Conservation (phyloP, 306 rosid species). For the Cucumis hystrix region DNA sequence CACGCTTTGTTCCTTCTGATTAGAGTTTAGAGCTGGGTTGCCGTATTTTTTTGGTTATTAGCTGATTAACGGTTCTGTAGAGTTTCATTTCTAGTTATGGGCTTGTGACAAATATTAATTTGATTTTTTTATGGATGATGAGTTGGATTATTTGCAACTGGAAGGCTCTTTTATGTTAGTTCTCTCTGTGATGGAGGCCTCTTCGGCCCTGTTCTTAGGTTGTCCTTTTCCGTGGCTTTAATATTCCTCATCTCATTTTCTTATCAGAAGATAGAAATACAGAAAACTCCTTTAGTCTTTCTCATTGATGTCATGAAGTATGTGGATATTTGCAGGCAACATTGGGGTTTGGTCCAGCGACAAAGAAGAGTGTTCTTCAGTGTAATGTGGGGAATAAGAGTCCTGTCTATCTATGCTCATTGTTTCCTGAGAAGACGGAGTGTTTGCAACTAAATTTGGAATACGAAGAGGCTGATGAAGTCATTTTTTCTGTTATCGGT, state of each 20-base stretch:
- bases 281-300: not conserved
- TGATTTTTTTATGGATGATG: not conserved
- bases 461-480: constrained; percentile 59
- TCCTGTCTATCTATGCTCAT: constrained; percentile 68
- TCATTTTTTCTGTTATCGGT: constrained; percentile 77
- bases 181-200: not conserved
- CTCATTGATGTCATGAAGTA: not conserved
- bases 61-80: not conserved
- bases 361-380: constrained; percentile 55
- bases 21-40: not conserved
- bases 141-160: not conserved
- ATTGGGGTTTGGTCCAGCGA: constrained; percentile 49
- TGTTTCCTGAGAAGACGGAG: constrained; percentile 55
- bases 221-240: not conserved
- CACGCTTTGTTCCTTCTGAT: not conserved
- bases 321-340: constrained; percentile 37
- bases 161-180: not conserved
- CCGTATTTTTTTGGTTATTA: not conserved
- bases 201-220: not conserved
- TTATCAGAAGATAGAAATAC: not conserved
- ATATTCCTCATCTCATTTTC: not conserved
- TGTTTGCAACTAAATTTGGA: constrained; percentile 74
- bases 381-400: constrained; percentile 75
- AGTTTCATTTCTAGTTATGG: not conserved
- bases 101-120: not conserved